Evolutionary conservation across 306 rosid genomes (phyloP).

Genomic region (Gillenia trifoliata): DNA sequence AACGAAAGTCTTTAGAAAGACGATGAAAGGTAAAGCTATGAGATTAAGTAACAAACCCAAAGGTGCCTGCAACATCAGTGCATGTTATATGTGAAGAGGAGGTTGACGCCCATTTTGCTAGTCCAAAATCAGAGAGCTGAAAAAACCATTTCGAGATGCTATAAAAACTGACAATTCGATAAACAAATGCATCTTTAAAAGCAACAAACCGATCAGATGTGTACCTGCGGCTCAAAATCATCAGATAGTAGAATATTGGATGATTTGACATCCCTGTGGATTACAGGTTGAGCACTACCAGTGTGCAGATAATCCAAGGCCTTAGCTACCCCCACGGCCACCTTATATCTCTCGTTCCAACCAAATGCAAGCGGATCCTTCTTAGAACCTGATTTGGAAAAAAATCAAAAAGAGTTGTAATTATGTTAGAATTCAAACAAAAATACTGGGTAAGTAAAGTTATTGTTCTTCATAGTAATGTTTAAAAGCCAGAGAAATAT

Average conservation of each 20-base stretch:
- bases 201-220: constrained; percentile 1
- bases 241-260: constrained; percentile 77
- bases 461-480: neutral
- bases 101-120: constrained; percentile 81
- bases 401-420: neutral
- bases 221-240: constrained; percentile 91
- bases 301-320: constrained; percentile 81
- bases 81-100: constrained; percentile 74
- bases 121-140: constrained; percentile 97
- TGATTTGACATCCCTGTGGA: constrained; percentile 91
- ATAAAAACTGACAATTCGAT: constrained; percentile 12
- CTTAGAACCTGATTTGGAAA: constrained; percentile 47
- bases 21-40: neutral
- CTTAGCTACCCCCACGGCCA: constrained; percentile 87
- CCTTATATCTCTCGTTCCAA: constrained; percentile 85
- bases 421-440: neutral
- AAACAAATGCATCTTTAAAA: neutral
- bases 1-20: neutral
- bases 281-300: constrained; percentile 55
- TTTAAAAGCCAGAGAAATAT: neutral
- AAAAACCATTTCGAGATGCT: constrained; percentile 18
- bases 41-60: constrained; percentile 61
- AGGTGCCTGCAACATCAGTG: constrained; percentile 95
- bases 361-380: constrained; percentile 60
- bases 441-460: neutral